Evolutionary conservation across 2,329 filamentous ascomycete species (phyloP).

Genomic region (Pyrenophora graminea): DNA sequence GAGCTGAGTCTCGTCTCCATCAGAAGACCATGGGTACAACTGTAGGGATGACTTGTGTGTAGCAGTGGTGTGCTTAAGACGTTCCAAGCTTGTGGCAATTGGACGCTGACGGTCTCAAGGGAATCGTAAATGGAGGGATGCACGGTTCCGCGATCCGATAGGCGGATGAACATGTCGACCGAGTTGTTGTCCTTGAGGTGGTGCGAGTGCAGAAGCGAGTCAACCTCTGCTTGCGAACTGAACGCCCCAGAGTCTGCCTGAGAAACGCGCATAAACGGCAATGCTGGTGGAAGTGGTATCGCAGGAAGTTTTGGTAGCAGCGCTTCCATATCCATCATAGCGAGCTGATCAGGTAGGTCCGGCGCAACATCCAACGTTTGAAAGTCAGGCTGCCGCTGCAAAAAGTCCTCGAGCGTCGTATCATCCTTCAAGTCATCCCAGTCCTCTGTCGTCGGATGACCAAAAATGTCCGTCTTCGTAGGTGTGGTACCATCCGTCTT

Average conservation of each 20-base stretch:
- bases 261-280: conserved; percentile 39
- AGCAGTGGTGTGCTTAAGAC: conserved; percentile 56
- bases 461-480: conserved; percentile 25
- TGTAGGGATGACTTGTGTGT: conserved; percentile 73
- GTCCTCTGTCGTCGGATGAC: conserved; percentile 32
- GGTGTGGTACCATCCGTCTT: conserved; percentile 17
- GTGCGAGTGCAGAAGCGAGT: conserved; percentile 46
- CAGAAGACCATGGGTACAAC: conserved; percentile 77
- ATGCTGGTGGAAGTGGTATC: conserved; percentile 42
- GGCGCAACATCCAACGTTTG: conserved; percentile 42
- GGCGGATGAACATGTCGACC: conserved; percentile 79
- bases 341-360: conserved; percentile 47
- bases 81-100: conserved; percentile 51
- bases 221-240: conserved; percentile 46
- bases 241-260: conserved; percentile 44
- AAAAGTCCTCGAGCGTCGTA: conserved; percentile 46
- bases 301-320: conserved; percentile 45
- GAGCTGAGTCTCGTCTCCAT: conserved; percentile 51
- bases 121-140: conserved; percentile 86
- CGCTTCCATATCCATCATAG: conserved; percentile 47
- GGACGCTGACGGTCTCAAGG: conserved; percentile 74
- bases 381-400: conserved; percentile 44
- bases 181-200: conserved; percentile 69
- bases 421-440: conserved; percentile 44
- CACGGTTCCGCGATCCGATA: conserved; percentile 70